Evolutionary conservation across 495 filamentous ascomycete species (phyloP).

Genomic region (Xylaria acuta): DNA sequence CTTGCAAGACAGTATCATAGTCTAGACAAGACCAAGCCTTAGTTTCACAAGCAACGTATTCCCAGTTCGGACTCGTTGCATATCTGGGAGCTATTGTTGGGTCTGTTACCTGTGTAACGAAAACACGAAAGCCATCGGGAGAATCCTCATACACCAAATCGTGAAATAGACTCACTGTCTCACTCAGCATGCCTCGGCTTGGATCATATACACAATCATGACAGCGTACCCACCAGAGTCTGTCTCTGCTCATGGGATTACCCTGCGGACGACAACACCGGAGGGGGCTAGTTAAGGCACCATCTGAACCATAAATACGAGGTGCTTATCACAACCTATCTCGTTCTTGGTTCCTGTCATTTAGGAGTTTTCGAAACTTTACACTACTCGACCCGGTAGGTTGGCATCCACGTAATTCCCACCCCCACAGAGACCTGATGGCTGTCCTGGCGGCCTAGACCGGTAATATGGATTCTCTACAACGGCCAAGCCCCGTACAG

Average conservation of each 20-base stretch:
- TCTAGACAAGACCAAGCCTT: neutral
- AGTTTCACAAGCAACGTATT: neutral
- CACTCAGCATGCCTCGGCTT: slow-evolving; percentile 11
- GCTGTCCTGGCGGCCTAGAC: neutral
- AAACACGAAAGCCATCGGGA: neutral
- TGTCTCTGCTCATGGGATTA: neutral
- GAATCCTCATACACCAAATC: neutral
- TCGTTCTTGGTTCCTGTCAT: neutral
- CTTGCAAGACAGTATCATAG: neutral
- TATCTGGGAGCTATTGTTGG: neutral
- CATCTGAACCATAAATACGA: neutral
- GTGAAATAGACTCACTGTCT: neutral
- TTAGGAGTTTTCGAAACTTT: neutral
- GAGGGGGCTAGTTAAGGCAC: neutral
- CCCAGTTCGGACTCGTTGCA: neutral
- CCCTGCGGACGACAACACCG: neutral
- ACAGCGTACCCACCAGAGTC: neutral
- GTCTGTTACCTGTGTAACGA: neutral
- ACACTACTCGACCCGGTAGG: neutral
- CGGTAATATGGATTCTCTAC: neutral
- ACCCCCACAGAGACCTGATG: neutral
- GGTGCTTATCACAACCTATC: neutral
- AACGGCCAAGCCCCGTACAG: neutral
- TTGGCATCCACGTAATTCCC: neutral
- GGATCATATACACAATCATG: neutral